A percentile compares a stretch with the other conserved stretches of the same genome.
Conservation (phyloP, 2,329 filamentous ascomycete species). For the Pyrenochaeta sp. region DNA sequence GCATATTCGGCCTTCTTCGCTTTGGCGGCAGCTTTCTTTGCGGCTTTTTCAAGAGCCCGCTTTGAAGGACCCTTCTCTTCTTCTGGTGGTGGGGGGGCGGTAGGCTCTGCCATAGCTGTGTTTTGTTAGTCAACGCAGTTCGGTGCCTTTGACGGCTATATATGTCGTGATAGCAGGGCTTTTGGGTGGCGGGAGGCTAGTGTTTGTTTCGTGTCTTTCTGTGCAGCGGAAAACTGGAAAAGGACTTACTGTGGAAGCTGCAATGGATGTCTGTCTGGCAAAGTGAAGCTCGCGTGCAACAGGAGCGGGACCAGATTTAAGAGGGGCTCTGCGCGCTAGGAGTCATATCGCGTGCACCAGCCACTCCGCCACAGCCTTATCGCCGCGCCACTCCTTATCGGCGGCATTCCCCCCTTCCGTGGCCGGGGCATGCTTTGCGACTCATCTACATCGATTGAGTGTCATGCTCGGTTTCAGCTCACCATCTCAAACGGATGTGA, state of each 20-base stretch:
- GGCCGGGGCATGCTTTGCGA: neutral
- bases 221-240: neutral
- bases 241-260: neutral
- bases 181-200: too few relatives aligned
- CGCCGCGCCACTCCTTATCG: too few relatives aligned
- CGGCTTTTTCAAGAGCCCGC: conserved; percentile 57
- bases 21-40: conserved; percentile 57
- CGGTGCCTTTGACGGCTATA: too few relatives aligned
- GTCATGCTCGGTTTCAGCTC: too few relatives aligned
- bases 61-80: conserved; percentile 54
- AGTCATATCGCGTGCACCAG: conserved; percentile 11
- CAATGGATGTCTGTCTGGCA: conserved; percentile 1
- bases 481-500: too few relatives aligned
- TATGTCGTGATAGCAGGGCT: too few relatives aligned
- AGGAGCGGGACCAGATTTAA: conserved; percentile 22
- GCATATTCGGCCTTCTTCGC: conserved; percentile 54
- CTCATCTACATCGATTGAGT: neutral
- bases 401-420: neutral
- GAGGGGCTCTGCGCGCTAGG: conserved; percentile 30
- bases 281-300: conserved; percentile 18
- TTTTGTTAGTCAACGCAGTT: too few relatives aligned
- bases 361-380: conserved; percentile 25
- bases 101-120: conserved; percentile 33
- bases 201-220: too few relatives aligned
- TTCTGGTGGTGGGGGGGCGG: conserved; percentile 26